Percentiles rank a stretch among this genome's conserved stretches.
These are phyloP conservation scores for Rhododendron ferrugineum DNA, from an alignment of 148 eudicot genomes.

Conservation along the genomic window DNA sequence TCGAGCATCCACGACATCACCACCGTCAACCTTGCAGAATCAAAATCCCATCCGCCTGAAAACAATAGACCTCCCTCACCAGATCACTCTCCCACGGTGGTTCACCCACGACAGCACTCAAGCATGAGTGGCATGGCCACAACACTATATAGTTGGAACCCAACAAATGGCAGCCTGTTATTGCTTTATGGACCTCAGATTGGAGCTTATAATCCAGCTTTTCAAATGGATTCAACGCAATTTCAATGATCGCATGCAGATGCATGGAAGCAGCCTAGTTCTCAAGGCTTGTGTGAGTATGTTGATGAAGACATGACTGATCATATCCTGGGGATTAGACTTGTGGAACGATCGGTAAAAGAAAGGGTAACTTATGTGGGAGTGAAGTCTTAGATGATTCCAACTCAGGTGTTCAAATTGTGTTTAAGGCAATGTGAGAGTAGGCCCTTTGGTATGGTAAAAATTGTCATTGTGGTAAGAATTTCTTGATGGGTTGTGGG, in stretches of 20 bases:
- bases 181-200: conserved; percentile 9
- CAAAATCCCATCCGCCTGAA: conserved; percentile 29
- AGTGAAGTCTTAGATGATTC: conserved; percentile 16
- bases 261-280: neutral
- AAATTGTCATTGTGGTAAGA: neutral
- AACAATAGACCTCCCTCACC: conserved; percentile 10
- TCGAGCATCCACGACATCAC: conserved; percentile 64
- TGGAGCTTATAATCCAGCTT: conserved; percentile 17
- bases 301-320: neutral
- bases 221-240: conserved; percentile 19
- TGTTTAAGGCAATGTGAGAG: neutral
- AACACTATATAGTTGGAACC: conserved; percentile 18
- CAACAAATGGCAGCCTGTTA: conserved; percentile 11
- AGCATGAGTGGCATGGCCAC: conserved; percentile 13
- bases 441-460: neutral
- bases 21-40: conserved; percentile 30
- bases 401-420: conserved; percentile 5
- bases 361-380: neutral
- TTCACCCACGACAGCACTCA: conserved; percentile 16
- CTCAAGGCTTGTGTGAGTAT: conserved; percentile 1
- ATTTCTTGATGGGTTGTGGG: neutral
- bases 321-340: neutral
- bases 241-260: neutral
- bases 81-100: conserved; percentile 6
- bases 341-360: neutral